Percentiles rank a stretch among this genome's conserved stretches.
phyloP scores from a whole-genome alignment of 768 basidiomycete species.

The Leccinum boreale region DNA sequence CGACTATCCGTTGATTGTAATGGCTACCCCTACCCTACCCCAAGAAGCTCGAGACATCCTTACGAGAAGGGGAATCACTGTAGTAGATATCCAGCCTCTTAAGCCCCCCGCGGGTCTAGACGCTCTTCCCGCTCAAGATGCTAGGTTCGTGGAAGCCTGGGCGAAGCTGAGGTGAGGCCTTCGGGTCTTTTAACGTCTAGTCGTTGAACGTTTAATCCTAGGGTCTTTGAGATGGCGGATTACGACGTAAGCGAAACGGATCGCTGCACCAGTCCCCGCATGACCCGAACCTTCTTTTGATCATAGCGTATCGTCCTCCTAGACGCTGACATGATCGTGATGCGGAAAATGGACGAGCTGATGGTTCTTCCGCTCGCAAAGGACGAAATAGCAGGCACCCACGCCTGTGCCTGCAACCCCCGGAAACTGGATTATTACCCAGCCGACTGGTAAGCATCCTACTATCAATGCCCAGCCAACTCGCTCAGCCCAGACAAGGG shows the following conservation, averaged over 20 bases:
- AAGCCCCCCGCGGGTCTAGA: conserved; percentile 44
- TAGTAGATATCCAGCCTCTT: conserved; percentile 59
- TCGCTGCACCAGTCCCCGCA: neutral
- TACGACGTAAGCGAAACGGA: conserved; percentile 52
- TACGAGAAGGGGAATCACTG: conserved; percentile 46
- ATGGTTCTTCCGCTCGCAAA: conserved; percentile 48
- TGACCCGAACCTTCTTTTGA: conserved; percentile 2
- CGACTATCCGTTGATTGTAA: conserved; percentile 74
- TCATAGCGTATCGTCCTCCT: conserved; percentile 71
- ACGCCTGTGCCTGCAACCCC: conserved; percentile 95
- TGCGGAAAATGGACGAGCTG: conserved; percentile 80
- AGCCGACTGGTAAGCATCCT: conserved; percentile 62
- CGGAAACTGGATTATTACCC: conserved; percentile 83
- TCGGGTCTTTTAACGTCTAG: neutral
- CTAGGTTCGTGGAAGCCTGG: conserved; percentile 63
- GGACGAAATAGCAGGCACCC: conserved; percentile 82
- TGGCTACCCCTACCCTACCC: conserved; percentile 63
- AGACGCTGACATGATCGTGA: conserved; percentile 86
- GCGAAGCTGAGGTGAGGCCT: conserved; percentile 49
- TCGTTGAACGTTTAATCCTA: neutral
- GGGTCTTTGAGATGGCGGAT: conserved; percentile 62
- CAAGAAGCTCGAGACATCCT: conserved; percentile 51
- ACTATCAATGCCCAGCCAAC: neutral
- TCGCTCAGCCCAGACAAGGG: conserved; percentile 47
- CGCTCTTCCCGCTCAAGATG: conserved; percentile 35